Base-by-base conservation (phyloP, 805 yeast genomes). In the Starmerella roubikii region DNA sequence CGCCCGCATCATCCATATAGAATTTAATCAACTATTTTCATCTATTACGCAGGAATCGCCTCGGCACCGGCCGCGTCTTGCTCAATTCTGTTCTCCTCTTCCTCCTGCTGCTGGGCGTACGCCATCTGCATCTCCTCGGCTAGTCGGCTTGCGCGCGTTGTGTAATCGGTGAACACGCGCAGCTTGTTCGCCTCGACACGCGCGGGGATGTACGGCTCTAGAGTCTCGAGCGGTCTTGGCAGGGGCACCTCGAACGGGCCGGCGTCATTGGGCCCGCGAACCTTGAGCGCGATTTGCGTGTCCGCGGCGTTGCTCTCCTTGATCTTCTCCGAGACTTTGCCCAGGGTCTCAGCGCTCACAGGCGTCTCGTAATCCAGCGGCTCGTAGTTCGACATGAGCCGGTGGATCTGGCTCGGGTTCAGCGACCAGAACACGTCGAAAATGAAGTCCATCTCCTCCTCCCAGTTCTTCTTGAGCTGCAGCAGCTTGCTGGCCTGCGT, bases 301-400 rank as follows among this genome's bases (percentile, higher is more conserved):
- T 54, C 49, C 28, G 46, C 40, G 53, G 71, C 71, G 47, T 78
- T 80, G 38, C 52, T 55, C 37, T 52, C 55, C 49, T 50, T 48
- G 30, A 62, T 64, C 28, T 57, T 46, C 20, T 53, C 38, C 15
- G 95, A 93, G 41, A 88, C 82, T 25, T 75, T 76, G 51, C 77
- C 75, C 47, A 83, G 68, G 38, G 86, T 84, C 39, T 75, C 79
- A 30, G 82, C 77, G 13, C 88, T 76, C 44, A 88, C 77, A 32
- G 97, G 96, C 2, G 84, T 72, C 64, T 91, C 98, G 56, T 88
- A 91, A 55, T 88, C 97, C 9, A 95, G 94, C 47, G 79, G 80
- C 46, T 75, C 76, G 56, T 93, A 91, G 57, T 82, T 93, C 13
- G 88, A 70, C 48, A 91, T 77, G 56, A 91, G 67, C 60, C 83